Conservation (phyloP, 1,284 basidiomycete species). For the Microbotryum silenes-acaulis region DNA sequence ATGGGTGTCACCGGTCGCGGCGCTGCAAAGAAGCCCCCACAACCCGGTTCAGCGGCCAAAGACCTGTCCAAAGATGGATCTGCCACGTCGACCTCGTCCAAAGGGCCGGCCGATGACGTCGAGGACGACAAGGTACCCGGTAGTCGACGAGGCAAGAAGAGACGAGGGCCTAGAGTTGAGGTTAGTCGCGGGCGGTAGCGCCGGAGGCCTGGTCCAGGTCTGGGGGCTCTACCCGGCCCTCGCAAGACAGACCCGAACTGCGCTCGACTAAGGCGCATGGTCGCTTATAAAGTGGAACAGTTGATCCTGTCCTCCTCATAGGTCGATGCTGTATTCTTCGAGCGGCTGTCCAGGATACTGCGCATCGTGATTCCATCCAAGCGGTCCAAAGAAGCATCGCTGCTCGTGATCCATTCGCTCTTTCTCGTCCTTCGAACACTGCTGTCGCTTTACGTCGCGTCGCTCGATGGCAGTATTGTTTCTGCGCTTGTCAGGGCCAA, state of each 20-base stretch:
- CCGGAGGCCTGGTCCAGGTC: too few relatives aligned
- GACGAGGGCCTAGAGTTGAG: conserved; percentile 25
- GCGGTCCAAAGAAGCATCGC: conserved; percentile 73
- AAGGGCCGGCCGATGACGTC: background rate
- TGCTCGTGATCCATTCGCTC: conserved; percentile 75
- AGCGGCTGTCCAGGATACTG: conserved; percentile 66
- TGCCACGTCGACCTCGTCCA: background rate
- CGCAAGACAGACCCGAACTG: background rate
- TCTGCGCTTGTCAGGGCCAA: conserved; percentile 87
- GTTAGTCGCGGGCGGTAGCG: conserved; percentile 1
- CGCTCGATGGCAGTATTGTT: conserved; percentile 89
- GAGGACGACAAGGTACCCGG: conserved; percentile 26
- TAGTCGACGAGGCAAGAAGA: conserved; percentile 23
- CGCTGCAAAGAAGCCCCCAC: conserved; percentile 7
- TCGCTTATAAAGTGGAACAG: background rate
- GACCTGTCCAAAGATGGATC: background rate
- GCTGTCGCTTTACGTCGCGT: conserved; percentile 89
- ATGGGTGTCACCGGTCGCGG: conserved; percentile 13
- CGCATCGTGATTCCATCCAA: conserved; percentile 82
- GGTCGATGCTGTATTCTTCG: conserved; percentile 85
- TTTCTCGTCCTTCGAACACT: conserved; percentile 82
- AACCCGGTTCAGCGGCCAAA: background rate
- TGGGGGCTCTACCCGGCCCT: background rate
- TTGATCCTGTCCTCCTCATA: conserved; percentile 37
- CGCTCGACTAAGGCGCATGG: background rate